phyloP scores from a whole-genome alignment of 106 monocot genomes.

The Alisma plantagoaquatica region DNA sequence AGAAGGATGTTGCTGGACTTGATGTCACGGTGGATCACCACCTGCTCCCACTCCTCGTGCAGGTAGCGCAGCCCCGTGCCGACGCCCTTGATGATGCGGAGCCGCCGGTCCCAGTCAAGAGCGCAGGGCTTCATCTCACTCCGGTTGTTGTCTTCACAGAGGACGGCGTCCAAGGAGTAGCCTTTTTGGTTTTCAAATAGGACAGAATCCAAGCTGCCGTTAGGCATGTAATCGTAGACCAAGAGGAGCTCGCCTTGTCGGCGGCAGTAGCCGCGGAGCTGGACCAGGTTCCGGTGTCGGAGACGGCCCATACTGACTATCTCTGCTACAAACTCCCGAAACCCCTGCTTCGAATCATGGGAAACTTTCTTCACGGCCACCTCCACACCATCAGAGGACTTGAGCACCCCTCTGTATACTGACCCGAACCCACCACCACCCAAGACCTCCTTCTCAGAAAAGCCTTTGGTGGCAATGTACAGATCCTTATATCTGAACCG shows the following conservation, averaged over 20 bases:
- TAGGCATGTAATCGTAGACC: too few species aligned
- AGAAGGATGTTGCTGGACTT: too few species aligned
- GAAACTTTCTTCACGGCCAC: too few species aligned
- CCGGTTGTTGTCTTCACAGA: not conserved
- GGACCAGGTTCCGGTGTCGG: conserved; percentile 1
- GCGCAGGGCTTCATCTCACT: not conserved
- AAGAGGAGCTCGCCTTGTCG: conserved; percentile 2
- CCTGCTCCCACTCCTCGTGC: too few species aligned
- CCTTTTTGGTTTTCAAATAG: too few species aligned
- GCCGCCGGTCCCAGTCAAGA: conserved; percentile 1
- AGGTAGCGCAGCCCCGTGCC: not conserved
- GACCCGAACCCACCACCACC: conserved; percentile 4
- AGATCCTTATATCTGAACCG: conserved; percentile 9
- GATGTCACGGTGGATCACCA: too few species aligned
- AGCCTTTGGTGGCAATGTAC: not conserved
- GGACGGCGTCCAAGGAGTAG: not conserved
- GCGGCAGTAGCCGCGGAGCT: conserved; percentile 6
- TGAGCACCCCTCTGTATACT: conserved; percentile 4
- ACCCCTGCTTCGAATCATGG: too few species aligned
- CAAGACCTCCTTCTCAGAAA: not conserved
- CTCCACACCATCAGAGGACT: not conserved
- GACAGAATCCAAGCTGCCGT: not conserved
- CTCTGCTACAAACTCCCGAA: conserved; percentile 5
- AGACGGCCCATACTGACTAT: too few species aligned
- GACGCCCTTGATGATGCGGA: too few species aligned